Evolutionary conservation across 805 yeast genomes (phyloP).

Genomic region (Pichia cabralensis): DNA sequence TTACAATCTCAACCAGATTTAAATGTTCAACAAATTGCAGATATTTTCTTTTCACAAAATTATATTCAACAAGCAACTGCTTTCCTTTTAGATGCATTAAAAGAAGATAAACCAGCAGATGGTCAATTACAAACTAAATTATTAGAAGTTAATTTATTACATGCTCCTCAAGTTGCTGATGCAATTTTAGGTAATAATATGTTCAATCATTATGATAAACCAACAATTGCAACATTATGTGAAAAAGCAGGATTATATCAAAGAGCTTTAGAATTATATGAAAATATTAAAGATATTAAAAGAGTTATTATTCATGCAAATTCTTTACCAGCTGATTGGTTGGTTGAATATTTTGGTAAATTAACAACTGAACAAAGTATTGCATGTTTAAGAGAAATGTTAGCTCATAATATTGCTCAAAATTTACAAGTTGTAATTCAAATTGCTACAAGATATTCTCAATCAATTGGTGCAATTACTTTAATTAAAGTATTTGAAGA

Average conservation of each 20-base stretch:
- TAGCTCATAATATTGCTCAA: constrained; percentile 61
- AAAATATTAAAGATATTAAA: constrained; percentile 89
- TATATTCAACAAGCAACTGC: constrained; percentile 97
- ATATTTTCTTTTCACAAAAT: constrained; percentile 89
- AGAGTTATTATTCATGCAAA: constrained; percentile 86
- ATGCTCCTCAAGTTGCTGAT: constrained; percentile 99
- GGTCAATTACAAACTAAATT: constrained; percentile 94
- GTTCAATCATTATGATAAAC: constrained; percentile 92
- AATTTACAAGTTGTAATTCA: constrained; percentile 91
- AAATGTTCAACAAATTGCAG: constrained; percentile 81
- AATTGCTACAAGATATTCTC: constrained; percentile 94
- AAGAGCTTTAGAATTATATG: constrained; percentile 94
- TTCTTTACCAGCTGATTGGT: constrained; percentile 85
- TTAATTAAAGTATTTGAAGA: constrained; percentile 90
- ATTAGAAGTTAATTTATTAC: constrained; percentile 82
- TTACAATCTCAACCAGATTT: constrained; percentile 54
- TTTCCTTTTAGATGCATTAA: constrained; percentile 87
- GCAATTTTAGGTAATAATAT: constrained; percentile 93
- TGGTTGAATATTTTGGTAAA: constrained; percentile 85
- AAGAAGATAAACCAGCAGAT: constrained; percentile 87
- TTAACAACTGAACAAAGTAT: constrained; percentile 89
- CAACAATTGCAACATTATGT: constrained; percentile 82
- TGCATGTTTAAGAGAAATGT: constrained; percentile 77
- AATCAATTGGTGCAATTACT: constrained; percentile 76
- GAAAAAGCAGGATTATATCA: constrained; percentile 95